A percentile compares a stretch with the other conserved stretches of the same genome.
phyloP scores from a whole-genome alignment of 768 basidiomycete species.

The Leccinum disarticulatum region DNA sequence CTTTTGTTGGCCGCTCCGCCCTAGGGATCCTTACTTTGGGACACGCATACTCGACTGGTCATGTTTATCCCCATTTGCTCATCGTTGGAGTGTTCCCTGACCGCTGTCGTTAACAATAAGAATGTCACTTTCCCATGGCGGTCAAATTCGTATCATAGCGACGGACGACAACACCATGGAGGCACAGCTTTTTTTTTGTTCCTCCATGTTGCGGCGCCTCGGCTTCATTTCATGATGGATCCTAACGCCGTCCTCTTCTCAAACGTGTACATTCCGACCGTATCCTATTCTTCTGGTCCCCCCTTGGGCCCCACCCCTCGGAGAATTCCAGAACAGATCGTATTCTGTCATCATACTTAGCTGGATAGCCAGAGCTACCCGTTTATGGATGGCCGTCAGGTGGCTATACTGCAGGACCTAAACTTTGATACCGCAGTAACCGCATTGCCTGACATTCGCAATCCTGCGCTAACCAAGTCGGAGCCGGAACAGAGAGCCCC shows the following conservation, averaged over 20 bases:
- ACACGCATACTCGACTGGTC: constrained; percentile 15
- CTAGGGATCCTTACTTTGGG: constrained; percentile 10
- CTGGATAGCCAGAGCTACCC: constrained; percentile 17
- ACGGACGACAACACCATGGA: constrained; percentile 11
- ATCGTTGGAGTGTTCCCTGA: constrained; percentile 11
- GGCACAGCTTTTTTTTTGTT: constrained; percentile 2
- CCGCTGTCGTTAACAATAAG: constrained; percentile 11
- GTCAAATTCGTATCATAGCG: constrained; percentile 24
- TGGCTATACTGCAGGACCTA: constrained; percentile 4
- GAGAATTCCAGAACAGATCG: constrained; percentile 6
- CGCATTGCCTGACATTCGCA: not conserved
- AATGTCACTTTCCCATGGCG: constrained; percentile 24
- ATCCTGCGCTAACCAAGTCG: not conserved
- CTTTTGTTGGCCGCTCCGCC: constrained; percentile 7
- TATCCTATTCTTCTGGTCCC: constrained; percentile 1
- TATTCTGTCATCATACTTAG: constrained; percentile 5
- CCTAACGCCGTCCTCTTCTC: constrained; percentile 16
- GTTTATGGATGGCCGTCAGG: constrained; percentile 17
- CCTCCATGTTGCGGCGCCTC: constrained; percentile 4
- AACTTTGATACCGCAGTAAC: constrained; percentile 8
- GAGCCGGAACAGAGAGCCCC: not conserved
- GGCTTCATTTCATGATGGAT: constrained; percentile 5
- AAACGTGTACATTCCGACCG: constrained; percentile 9
- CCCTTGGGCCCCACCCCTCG: not conserved
- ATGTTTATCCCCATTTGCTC: constrained; percentile 19